A percentile compares a stretch with the other conserved stretches of the same genome.
Evolutionary conservation across 2,329 filamentous ascomycete genomes (phyloP).

Genomic region (Orbilia brochopaga): DNA sequence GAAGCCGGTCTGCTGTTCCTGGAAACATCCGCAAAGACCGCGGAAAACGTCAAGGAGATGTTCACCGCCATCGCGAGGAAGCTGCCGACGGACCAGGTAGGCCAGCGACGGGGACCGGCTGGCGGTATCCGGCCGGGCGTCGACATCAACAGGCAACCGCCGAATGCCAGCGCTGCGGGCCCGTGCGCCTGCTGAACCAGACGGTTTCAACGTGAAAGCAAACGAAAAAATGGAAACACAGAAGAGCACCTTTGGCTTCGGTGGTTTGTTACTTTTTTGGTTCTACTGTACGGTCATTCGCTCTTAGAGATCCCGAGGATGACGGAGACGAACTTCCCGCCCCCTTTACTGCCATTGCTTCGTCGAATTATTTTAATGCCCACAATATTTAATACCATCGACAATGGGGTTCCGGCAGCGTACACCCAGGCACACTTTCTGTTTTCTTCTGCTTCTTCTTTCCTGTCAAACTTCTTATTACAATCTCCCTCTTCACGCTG

Average conservation of each 20-base stretch:
- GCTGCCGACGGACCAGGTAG: conserved; percentile 91
- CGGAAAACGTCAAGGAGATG: conserved; percentile 91
- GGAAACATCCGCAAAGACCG: conserved; percentile 96
- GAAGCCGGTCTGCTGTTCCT: conserved; percentile 97
- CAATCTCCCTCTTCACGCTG: conserved; percentile 36
- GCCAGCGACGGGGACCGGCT: conserved; percentile 66
- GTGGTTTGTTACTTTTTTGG: conserved; percentile 38
- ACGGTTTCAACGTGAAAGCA: conserved; percentile 5
- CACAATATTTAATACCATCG: conserved; percentile 42
- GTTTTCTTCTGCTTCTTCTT: conserved; percentile 5
- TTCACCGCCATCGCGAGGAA: conserved; percentile 99
- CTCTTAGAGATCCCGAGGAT: conserved; percentile 32
- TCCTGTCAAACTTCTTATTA: conserved; percentile 17
- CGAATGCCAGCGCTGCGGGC: conserved; percentile 23
- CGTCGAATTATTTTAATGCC: conserved; percentile 40
- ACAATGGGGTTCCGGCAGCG: conserved; percentile 13
- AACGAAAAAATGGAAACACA: conserved; percentile 19
- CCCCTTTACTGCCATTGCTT: conserved; percentile 10
- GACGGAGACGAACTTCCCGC: neutral
- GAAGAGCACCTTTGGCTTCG: conserved; percentile 23
- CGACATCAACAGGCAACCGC: conserved; percentile 63
- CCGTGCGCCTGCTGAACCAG: conserved; percentile 32
- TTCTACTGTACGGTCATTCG: conserved; percentile 31
- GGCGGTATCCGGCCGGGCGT: conserved; percentile 65
- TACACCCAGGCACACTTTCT: neutral